Evolutionary conservation across 1,284 basidiomycete genomes (phyloP), one percentile per base, ranked within the genome.

Genomic region (Xerocomus nothofagi): DNA sequence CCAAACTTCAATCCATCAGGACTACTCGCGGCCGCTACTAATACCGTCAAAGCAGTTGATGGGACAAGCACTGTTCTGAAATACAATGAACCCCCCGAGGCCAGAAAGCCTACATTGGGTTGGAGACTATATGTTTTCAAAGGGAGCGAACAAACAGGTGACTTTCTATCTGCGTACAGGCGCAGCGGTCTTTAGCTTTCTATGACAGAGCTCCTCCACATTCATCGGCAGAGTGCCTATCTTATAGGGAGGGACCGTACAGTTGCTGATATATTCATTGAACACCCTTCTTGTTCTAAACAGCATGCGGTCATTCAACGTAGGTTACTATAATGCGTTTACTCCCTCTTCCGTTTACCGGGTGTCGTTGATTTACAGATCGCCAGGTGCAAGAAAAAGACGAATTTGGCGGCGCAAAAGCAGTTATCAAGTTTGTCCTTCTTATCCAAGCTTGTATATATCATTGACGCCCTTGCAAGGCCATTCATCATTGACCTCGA

Each of bases 121-220:
- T 99, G 97, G 97, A 78, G 97, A 62, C 64, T 99, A 54, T 99
- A 98, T 67, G 94, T 98, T 33, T 99, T 98, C 79, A 98, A 98
- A 69, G 94, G 91, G 20, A 82, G 81, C 45, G 92, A 97, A 59
- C 91, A 98, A 77, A 77, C 88, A 46, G 94, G 95, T 95, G 71
- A 89, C 77, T 42, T 21, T 20, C 14, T 27, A 23, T 46, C 24
- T 43, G 29, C 24, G 27, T 30, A 6, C n/a, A 26, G 12, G 18
- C 33, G 14, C 44, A 17, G 10, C 14, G 3, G 21, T 40, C 15
- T 26, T 39, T 47, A 23, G 60, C 51, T 44, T 47, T 42, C 17
- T 33, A 23, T 23, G 9, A 23, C 57, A 96, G 95, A 96, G 57
- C 70, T 96, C 52, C 77, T 97, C 41, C 93, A 96, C 63, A 89